These are phyloP conservation scores for Phoenix roebelenii DNA, from an alignment of 176 grass and related monocot species.

Conservation along the genomic window DNA sequence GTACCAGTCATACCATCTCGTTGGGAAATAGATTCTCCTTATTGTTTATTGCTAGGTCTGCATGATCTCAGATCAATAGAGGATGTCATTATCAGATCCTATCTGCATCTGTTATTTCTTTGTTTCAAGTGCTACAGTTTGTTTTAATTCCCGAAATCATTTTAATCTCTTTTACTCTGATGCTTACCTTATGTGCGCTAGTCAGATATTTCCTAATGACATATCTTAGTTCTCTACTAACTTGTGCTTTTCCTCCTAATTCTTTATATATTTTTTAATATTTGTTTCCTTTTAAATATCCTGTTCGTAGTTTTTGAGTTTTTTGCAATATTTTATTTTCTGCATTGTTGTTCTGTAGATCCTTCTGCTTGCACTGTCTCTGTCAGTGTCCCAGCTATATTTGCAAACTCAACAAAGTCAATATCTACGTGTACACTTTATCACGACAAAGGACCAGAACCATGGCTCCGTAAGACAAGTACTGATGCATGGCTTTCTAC, in stretches of 20 bases:
- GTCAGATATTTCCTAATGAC: no score
- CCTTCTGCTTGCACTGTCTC: conserved; percentile 63
- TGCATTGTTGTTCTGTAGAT: conserved; percentile 38
- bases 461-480: conserved; percentile 63
- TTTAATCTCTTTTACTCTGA: no score
- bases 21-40: no score
- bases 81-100: no score
- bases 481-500: conserved; percentile 92
- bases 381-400: conserved; percentile 41
- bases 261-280: background rate
- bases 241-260: background rate
- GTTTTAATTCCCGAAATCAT: no score
- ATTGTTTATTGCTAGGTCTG: no score
- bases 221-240: background rate
- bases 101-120: no score
- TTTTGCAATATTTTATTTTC: conserved; percentile 4
- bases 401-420: conserved; percentile 44
- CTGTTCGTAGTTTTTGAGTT: background rate
- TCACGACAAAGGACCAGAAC: conserved; percentile 68
- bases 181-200: no score
- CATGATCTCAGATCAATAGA: no score
- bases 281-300: background rate
- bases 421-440: conserved; percentile 80
- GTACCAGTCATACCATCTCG: no score
- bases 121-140: no score